Evolutionary conservation across 305 asterid genomes (phyloP).

Genomic region (Fraxinus sp.): DNA sequence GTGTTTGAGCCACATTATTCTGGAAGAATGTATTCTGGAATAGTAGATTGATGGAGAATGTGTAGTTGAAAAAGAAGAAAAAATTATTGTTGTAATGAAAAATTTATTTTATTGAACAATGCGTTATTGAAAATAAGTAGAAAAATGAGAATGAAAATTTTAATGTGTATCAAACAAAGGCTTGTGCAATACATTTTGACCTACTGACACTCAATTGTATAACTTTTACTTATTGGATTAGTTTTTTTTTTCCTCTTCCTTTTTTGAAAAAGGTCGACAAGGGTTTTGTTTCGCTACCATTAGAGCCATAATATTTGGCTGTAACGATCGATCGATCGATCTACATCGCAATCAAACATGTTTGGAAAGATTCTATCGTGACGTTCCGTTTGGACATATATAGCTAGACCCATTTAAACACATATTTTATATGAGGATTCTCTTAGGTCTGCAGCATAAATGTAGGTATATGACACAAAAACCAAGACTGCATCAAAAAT

Average conservation of each 20-base stretch:
- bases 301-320: not conserved
- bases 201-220: not conserved
- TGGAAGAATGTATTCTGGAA: too few relatives aligned
- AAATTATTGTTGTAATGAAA: too few relatives aligned
- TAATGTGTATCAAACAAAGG: too few relatives aligned
- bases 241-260: not conserved
- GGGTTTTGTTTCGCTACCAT: not conserved
- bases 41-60: too few relatives aligned
- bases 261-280: not conserved
- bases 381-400: not conserved
- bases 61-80: too few relatives aligned
- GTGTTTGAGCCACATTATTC: too few relatives aligned
- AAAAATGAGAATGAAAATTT: too few relatives aligned
- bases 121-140: too few relatives aligned
- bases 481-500: not conserved
- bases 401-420: not conserved
- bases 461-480: not conserved
- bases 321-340: not conserved
- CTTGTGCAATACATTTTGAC: not conserved
- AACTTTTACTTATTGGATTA: not conserved
- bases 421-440: not conserved
- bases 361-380: not conserved
- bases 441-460: not conserved
- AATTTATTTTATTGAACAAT: too few relatives aligned
- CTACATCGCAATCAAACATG: not conserved